Percentiles rank a stretch among this genome's conserved stretches.
These are phyloP conservation scores for Herpetospermum pedunculosum DNA, from an alignment of 306 rosid species.

Conservation along the genomic window DNA sequence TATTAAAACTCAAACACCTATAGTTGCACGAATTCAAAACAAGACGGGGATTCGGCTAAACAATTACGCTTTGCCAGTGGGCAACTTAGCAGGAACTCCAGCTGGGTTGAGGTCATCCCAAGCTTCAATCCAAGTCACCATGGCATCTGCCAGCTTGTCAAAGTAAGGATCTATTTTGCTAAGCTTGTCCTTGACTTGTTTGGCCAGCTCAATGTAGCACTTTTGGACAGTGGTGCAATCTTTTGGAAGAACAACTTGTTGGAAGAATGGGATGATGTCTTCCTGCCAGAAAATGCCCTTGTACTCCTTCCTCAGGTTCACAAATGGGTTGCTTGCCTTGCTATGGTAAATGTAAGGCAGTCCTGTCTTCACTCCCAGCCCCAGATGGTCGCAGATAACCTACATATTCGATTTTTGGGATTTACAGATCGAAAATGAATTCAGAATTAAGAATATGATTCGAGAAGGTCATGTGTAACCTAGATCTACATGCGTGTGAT, in stretches of 20 bases:
- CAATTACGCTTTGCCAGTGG: conserved; percentile 26
- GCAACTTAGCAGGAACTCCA: conserved; percentile 11
- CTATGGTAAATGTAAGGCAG: conserved; percentile 68
- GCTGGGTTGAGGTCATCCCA: conserved; percentile 51
- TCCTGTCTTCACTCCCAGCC: conserved; percentile 79
- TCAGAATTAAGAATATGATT: background rate
- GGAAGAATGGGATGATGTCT: conserved; percentile 67
- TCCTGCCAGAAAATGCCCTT: conserved; percentile 72
- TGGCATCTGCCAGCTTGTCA: conserved; percentile 48
- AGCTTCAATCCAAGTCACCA: conserved; percentile 57
- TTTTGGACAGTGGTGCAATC: conserved; percentile 77
- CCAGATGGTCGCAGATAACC: conserved; percentile 80
- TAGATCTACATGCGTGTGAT: background rate
- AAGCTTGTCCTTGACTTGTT: conserved; percentile 80
- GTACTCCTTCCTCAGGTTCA: conserved; percentile 61
- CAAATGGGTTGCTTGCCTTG: conserved; percentile 62
- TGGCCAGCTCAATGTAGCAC: conserved; percentile 77
- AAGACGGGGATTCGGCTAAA: background rate
- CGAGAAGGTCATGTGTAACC: background rate
- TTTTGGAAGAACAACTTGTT: conserved; percentile 39
- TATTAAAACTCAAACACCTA: background rate
- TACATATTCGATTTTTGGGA: background rate
- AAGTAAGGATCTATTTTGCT: conserved; percentile 74
- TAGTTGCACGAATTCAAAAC: background rate
- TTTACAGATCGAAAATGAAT: background rate